Evolutionary conservation across 2,329 filamentous ascomycete genomes (phyloP), one percentile per base, ranked within the genome.

Genomic region (Graphiopsis chlorocephala): DNA sequence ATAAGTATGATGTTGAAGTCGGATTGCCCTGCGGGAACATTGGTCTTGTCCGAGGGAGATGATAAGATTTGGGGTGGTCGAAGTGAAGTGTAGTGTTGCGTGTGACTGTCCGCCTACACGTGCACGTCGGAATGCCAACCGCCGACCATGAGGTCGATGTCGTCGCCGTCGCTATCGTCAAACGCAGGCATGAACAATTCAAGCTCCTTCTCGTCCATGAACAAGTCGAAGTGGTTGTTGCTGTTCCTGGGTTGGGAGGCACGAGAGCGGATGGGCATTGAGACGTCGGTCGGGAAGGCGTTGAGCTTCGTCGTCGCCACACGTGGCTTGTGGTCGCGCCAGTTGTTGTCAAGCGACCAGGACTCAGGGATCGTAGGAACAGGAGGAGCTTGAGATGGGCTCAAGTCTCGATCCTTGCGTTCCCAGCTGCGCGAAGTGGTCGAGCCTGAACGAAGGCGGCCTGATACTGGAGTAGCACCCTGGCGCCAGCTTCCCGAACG

Each of bases 321-420:
- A 29, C 59, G 59, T 20, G 61, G 61, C 66, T 74, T 75, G 70
- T 82, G 78, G 64, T 79, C 77, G 71, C 81, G 80, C 81, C 81
- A 83, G 70, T 83, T 81, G 71, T 78, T 80, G 68, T 78, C 81
- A 68, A 77, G 75, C 71, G 75, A 78, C 79, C 81, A 82, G 60
- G 74, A 64, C 66, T 71, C 63, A 15, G 63, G 63, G 26, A 64
- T 42, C 4, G 29, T 45, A 3, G 63, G 63, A 25, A 64, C 56
- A 28, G 63, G 67, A 56, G 68, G 62, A 47, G 62, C 57, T 10
- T 56, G 35, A 31, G 52, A 35, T 15, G 67, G 70, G 61, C 67
- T 69, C 31, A 66, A 64, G 33, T 65, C 65, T 31, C 68, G 66
- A 7, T 67, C 66, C 60, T 69, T 71, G 45, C 71, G 71, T 42